A percentile compares a stretch with the other conserved stretches of the same genome.
phyloP scores from a whole-genome alignment of 345 rosid species.

The Camelina laxa region DNA sequence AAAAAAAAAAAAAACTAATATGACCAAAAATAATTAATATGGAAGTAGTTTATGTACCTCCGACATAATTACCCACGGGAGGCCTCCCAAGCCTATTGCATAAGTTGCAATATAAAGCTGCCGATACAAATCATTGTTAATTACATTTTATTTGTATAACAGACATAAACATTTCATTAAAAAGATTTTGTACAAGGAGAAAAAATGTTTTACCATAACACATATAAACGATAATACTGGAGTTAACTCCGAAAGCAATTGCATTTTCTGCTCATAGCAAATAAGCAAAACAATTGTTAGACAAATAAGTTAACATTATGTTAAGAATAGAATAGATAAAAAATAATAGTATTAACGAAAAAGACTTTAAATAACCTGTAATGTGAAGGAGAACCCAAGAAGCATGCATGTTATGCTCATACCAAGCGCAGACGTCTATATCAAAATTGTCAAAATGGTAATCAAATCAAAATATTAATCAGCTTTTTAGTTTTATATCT shows the following conservation, averaged over 20 bases:
- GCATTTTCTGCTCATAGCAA: slow-evolving; percentile 33
- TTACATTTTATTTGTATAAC: background rate
- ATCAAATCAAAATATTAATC: background rate
- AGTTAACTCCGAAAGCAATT: slow-evolving; percentile 39
- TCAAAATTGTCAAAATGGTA: slow-evolving; percentile 1
- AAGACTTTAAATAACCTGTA: slow-evolving; percentile 48
- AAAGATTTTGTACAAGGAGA: background rate
- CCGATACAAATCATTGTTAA: background rate
- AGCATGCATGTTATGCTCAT: slow-evolving; percentile 47
- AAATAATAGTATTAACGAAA: background rate
- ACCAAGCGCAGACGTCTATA: slow-evolving; percentile 56
- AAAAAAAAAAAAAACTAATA: background rate
- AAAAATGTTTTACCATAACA: slow-evolving; percentile 25
- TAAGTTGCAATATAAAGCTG: slow-evolving; percentile 40
- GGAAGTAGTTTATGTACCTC: slow-evolving; percentile 43
- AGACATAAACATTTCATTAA: background rate
- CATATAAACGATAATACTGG: slow-evolving; percentile 41
- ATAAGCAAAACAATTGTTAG: background rate
- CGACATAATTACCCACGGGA: slow-evolving; percentile 51
- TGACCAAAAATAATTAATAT: background rate
- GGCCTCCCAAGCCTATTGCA: slow-evolving; percentile 51
- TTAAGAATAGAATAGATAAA: background rate
- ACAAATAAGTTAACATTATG: background rate
- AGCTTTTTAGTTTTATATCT: too few relatives aligned
- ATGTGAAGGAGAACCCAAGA: slow-evolving; percentile 51